These are phyloP conservation scores for Crithidia bombi DNA, from an alignment of 208 protist genomes.

Conservation along the genomic window DNA sequence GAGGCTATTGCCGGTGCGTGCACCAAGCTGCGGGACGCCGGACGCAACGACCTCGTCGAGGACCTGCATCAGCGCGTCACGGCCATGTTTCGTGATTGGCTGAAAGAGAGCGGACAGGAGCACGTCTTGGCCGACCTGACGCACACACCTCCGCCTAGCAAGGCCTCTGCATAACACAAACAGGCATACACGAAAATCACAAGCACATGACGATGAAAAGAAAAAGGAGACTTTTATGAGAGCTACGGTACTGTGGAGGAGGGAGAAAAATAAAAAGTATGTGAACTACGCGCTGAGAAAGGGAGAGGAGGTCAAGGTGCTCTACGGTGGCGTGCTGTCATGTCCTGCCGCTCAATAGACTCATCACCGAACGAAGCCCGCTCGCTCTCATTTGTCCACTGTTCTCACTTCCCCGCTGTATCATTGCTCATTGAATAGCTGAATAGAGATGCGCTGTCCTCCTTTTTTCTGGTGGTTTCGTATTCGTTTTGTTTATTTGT, in stretches of 20 bases:
- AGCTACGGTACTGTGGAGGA: too few species aligned
- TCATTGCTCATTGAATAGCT: too few species aligned
- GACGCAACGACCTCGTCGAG: constrained; percentile 76
- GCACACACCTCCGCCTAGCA: constrained; percentile 30
- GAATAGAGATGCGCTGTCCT: too few species aligned
- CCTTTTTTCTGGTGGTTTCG: constrained; percentile 1
- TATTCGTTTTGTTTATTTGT: not conserved
- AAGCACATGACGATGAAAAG: not conserved
- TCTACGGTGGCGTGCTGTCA: too few species aligned
- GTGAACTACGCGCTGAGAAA: too few species aligned
- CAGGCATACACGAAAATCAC: not conserved
- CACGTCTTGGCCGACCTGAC: constrained; percentile 72
- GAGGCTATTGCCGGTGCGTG: constrained; percentile 70
- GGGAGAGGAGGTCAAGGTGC: too few species aligned
- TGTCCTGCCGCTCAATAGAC: too few species aligned
- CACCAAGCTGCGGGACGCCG: constrained; percentile 61
- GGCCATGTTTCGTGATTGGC: constrained; percentile 84
- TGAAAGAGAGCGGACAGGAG: constrained; percentile 81
- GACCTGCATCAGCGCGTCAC: constrained; percentile 73
- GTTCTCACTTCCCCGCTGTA: too few species aligned
- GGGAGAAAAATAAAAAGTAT: too few species aligned
- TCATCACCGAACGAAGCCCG: too few species aligned
- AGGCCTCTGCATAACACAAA: not conserved
- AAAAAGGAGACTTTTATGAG: too few species aligned
- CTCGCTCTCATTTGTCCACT: too few species aligned